Evolutionary conservation across 1,139 yeast genomes (phyloP).

Genomic region (Chernovozyma aurita): DNA sequence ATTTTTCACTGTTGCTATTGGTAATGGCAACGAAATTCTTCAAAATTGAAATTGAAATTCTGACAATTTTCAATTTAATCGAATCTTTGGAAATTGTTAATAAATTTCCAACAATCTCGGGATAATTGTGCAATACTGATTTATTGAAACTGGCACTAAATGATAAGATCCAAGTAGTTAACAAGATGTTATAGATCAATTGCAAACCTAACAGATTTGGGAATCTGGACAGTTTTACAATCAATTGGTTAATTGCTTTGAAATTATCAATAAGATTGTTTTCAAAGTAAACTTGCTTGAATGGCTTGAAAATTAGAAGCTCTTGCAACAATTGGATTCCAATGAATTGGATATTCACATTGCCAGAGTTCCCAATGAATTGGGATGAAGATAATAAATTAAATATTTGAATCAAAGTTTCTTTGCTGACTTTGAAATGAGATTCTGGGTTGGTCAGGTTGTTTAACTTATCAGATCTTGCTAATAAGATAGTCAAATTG

Average conservation of each 20-base stretch:
- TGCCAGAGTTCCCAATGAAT: constrained; percentile 43
- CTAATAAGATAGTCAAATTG: constrained; percentile 39
- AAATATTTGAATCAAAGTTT: constrained; percentile 38
- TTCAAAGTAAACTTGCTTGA: constrained; percentile 57
- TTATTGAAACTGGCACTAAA: constrained; percentile 58
- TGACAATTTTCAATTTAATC: constrained; percentile 85
- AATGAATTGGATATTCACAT: constrained; percentile 54
- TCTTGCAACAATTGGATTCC: constrained; percentile 67
- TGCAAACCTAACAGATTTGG: constrained; percentile 67
- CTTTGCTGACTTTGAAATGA: too few relatives aligned
- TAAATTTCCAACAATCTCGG: constrained; percentile 54
- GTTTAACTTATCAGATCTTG: constrained; percentile 18
- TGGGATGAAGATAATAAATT: constrained; percentile 34
- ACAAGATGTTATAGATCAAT: constrained; percentile 73
- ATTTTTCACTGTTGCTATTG: constrained; percentile 27
- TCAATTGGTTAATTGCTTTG: constrained; percentile 46
- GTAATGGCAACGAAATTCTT: constrained; percentile 48
- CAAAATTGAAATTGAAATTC: constrained; percentile 73
- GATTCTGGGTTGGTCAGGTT: constrained; percentile 8
- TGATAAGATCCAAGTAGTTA: constrained; percentile 80
- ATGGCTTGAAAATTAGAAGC: constrained; percentile 53
- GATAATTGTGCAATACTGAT: constrained; percentile 51
- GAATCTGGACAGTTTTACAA: constrained; percentile 28
- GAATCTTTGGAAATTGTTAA: constrained; percentile 60
- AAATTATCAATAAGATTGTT: constrained; percentile 45